Evolutionary conservation across 176 grass and related monocot genomes (phyloP), one percentile per base, ranked within the genome.

Genomic region (Areca catechu): DNA sequence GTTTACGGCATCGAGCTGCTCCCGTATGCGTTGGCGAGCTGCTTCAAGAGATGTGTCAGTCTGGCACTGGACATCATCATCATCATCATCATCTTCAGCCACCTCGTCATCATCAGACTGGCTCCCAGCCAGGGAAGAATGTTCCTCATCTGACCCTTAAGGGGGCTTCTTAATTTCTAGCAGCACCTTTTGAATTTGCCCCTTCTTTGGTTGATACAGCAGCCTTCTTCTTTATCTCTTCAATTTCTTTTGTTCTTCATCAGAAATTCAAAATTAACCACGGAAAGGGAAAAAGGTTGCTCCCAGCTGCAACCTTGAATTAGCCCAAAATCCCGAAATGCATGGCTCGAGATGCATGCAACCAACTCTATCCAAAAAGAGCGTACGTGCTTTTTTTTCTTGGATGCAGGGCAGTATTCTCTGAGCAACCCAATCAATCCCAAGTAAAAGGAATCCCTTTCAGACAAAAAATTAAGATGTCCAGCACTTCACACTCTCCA

Each of bases 191-290:
- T 16, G 53, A 62, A 56, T 14, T 4, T 53, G 77, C 24, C 12
- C 12, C 50, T n/a, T 74, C 72, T 54, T 74, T 86, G 5, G 28
- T 22, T n/a, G 56, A 55, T 17, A 19, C 43, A 7, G n/a, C 29
- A 4, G 34, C 34, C 53, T 89, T 88, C 71, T 96, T 96, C 80
- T 84, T 90, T 1, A 57, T 57, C 54, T 85, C 80, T 88, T 90
- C 57, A 90, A 57, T 63, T 90, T 96, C 75, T 77, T 96, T 65
- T 22, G 27, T 66, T 96, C 86, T 60, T 96, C 92, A 69, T 90
- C 92, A 77, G 84, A 84, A 67, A n/a, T n/a, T n/a, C n/a, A n/a
- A n/a, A n/a, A n/a, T n/a, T n/a, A n/a, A n/a, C n/a, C n/a, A n/a
- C n/a, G n/a, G 34, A 7, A 12, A 43, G 34, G 14, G 34, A 10